These are phyloP conservation scores for Rhexocercosporidium sp. DNA, from an alignment of 2,329 filamentous ascomycete species.

Conservation along the genomic window DNA sequence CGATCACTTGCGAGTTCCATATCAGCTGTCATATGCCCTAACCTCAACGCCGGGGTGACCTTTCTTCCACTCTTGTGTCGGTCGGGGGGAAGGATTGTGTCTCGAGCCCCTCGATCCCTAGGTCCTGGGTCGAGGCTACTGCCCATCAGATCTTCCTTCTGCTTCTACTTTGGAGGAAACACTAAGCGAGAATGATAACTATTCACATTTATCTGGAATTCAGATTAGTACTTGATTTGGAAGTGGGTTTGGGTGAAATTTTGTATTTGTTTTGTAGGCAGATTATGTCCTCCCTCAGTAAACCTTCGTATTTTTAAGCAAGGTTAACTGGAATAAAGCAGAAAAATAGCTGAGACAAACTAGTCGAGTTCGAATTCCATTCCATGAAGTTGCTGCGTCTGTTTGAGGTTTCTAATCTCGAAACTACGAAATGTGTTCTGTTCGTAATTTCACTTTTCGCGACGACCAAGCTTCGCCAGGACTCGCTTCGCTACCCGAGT, in stretches of 20 bases:
- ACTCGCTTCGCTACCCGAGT: not conserved
- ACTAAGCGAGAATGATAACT: too few species aligned
- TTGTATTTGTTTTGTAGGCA: not conserved
- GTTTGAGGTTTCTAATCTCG: too few species aligned
- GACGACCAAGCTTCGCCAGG: not conserved
- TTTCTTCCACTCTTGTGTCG: not conserved
- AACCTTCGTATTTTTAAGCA: not conserved
- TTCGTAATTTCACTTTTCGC: too few species aligned
- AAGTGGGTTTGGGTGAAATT: not conserved
- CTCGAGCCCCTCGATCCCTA: not conserved
- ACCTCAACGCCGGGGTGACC: not conserved
- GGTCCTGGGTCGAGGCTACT: not conserved
- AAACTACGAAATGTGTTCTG: too few species aligned
- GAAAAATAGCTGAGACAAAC: too few species aligned
- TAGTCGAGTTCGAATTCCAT: too few species aligned
- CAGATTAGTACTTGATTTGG: not conserved
- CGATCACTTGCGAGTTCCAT: not conserved
- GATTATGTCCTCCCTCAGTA: not conserved
- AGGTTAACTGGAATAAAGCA: too few species aligned
- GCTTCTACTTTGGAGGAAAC: not conserved
- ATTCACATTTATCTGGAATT: not conserved
- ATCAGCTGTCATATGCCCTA: not conserved
- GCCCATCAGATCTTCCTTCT: not conserved
- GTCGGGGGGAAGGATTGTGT: not conserved
- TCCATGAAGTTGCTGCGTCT: too few species aligned